Percentiles rank a stretch among this genome's conserved stretches.
phyloP scores from a whole-genome alignment of 1,284 basidiomycete species.

The Apiotrichum laibachii region DNA sequence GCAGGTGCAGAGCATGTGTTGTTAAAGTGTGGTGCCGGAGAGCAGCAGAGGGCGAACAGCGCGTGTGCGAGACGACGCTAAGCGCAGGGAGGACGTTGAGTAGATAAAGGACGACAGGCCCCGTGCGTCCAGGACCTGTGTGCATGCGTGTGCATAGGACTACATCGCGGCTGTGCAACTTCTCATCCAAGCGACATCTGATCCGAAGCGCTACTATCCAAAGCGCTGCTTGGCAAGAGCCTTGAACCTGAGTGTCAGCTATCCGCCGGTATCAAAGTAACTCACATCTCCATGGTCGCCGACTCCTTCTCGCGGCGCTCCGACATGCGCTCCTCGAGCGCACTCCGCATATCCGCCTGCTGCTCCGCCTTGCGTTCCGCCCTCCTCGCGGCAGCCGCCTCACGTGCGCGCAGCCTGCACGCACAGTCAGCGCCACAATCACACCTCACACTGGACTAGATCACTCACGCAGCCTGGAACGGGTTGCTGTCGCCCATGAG shows the following conservation, averaged over 20 bases:
- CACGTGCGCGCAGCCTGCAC: conserved; percentile 41
- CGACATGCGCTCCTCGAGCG: conserved; percentile 39
- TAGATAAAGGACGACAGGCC: too few relatives aligned
- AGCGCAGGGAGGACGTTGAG: too few relatives aligned
- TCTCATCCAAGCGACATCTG: too few relatives aligned
- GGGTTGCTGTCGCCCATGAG: conserved; percentile 44
- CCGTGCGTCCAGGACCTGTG: too few relatives aligned
- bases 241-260: conserved; percentile 34
- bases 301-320: conserved; percentile 45
- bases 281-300: conserved; percentile 51
- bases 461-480: conserved; percentile 47
- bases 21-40: too few relatives aligned
- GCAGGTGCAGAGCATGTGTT: too few relatives aligned
- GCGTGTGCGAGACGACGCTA: too few relatives aligned
- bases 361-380: conserved; percentile 35
- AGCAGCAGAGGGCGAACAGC: too few relatives aligned
- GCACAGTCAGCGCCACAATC: not conserved
- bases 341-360: conserved; percentile 34
- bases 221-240: conserved; percentile 44
- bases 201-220: too few relatives aligned
- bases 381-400: conserved; percentile 37
- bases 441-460: not conserved
- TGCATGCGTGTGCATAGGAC: too few relatives aligned
- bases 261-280: too few relatives aligned
- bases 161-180: too few relatives aligned